A percentile compares a stretch with the other conserved stretches of the same genome.
Conservation (phyloP, 2,329 filamentous ascomycete species). For the Stagonosporopsis chrysanthemi region DNA sequence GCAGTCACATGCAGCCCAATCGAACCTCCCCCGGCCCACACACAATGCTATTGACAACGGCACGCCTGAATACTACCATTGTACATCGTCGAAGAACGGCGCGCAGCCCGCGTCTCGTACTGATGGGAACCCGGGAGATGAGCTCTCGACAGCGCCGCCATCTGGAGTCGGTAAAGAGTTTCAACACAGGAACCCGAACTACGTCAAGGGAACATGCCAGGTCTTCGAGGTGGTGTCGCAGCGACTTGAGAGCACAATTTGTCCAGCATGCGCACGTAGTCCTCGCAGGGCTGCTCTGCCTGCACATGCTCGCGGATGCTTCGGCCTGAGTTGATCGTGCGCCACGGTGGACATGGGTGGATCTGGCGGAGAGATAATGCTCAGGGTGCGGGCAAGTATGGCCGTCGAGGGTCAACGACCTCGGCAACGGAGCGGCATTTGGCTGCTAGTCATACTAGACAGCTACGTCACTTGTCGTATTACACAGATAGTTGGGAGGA, state of each 20-base stretch:
- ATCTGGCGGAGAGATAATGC: slow-evolving; percentile 3
- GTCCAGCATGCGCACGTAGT: slow-evolving; percentile 34
- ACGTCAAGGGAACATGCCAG: slow-evolving; percentile 25
- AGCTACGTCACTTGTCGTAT: slow-evolving; percentile 15
- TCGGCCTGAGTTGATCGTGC: slow-evolving; percentile 30
- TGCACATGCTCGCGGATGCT: slow-evolving; percentile 35
- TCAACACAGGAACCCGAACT: slow-evolving; percentile 22
- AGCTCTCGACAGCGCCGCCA: slow-evolving; percentile 23
- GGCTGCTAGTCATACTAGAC: slow-evolving; percentile 8
- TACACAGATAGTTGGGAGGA: neutral
- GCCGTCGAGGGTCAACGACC: neutral
- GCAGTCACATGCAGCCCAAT: neutral
- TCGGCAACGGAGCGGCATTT: slow-evolving; percentile 9
- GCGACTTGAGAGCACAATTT: slow-evolving; percentile 30
- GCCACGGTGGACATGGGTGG: slow-evolving; percentile 1
- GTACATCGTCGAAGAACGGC: slow-evolving; percentile 7
- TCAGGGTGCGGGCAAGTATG: slow-evolving; percentile 1
- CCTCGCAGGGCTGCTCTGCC: slow-evolving; percentile 30
- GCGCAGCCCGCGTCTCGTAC: slow-evolving; percentile 15
- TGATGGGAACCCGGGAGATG: slow-evolving; percentile 26
- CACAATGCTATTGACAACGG: slow-evolving; percentile 1
- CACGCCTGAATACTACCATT: slow-evolving; percentile 1
- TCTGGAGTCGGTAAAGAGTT: slow-evolving; percentile 33
- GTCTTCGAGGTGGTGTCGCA: slow-evolving; percentile 39
- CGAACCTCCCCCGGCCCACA: neutral